Conservation (phyloP, 805 yeast genomes). For the Barnettozyma botsteinii region DNA sequence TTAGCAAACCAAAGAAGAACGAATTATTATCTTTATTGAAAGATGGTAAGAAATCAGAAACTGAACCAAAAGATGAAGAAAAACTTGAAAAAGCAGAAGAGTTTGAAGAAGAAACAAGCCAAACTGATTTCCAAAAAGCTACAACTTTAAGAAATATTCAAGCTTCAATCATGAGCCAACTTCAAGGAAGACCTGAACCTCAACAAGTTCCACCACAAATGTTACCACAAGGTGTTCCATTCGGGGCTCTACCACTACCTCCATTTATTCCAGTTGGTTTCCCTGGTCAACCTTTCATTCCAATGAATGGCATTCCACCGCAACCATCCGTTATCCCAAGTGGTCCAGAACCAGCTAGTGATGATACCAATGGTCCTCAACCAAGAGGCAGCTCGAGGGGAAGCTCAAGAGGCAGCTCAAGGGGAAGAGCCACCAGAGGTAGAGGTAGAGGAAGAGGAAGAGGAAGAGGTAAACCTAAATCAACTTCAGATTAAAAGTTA, state of each 20-base stretch:
- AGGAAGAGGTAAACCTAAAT: constrained; percentile 1
- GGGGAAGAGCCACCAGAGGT: constrained; percentile 16
- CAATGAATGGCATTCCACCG: constrained; percentile 1
- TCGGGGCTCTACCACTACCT: constrained; percentile 3
- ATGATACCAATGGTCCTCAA: neutral
- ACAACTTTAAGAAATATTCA: constrained; percentile 12
- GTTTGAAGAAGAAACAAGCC: constrained; percentile 13
- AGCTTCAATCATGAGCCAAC: constrained; percentile 28
- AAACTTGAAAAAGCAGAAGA: constrained; percentile 24
- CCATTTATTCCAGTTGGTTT: constrained; percentile 14
- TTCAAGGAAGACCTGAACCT: constrained; percentile 16
- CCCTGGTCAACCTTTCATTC: constrained; percentile 17
- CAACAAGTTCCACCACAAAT: constrained; percentile 6
- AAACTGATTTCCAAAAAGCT: constrained; percentile 3
- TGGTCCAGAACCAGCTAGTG: neutral
- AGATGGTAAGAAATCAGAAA: constrained; percentile 21
- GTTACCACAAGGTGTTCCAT: constrained; percentile 14
- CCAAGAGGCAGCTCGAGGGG: neutral
- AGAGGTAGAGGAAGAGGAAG: constrained; percentile 23
- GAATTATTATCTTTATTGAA: constrained; percentile 43
- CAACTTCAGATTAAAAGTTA: neutral
- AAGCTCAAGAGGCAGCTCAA: no score
- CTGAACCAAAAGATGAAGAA: constrained; percentile 7
- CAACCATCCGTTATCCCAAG: neutral
- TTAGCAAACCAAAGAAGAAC: constrained; percentile 18